A percentile compares a stretch with the other conserved stretches of the same genome.
These are phyloP conservation scores for Pseudocercospora fijiensis DNA, from an alignment of 2,329 filamentous ascomycete genomes.

Conservation along the genomic window DNA sequence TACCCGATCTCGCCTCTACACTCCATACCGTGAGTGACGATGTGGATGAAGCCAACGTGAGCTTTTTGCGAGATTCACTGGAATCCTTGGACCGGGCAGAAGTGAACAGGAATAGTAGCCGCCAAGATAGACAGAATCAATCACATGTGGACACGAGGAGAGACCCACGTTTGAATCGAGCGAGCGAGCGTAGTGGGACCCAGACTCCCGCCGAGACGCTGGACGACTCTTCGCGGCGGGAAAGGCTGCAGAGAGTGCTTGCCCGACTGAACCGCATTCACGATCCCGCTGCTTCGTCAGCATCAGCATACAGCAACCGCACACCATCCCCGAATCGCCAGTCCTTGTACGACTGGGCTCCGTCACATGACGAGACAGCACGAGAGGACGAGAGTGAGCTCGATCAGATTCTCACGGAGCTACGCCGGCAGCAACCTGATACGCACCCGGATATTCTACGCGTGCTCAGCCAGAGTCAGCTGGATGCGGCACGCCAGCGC, in stretches of 20 bases:
- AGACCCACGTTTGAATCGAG: conserved; percentile 25
- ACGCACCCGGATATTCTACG: conserved; percentile 43
- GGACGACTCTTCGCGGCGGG: conserved; percentile 43
- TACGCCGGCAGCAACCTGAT: conserved; percentile 41
- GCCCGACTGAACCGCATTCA: conserved; percentile 47
- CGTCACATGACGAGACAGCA: conserved; percentile 42
- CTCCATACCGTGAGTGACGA: conserved; percentile 44
- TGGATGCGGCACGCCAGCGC: conserved; percentile 37
- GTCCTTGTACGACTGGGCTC: conserved; percentile 62
- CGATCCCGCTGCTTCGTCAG: conserved; percentile 34
- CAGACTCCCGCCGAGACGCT: conserved; percentile 26
- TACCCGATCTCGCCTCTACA: conserved; percentile 53
- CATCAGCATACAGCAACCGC: conserved; percentile 53
- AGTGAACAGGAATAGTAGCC: conserved; percentile 2
- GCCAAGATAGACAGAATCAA: conserved; percentile 3
- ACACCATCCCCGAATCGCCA: conserved; percentile 52
- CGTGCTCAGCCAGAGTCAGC: conserved; percentile 40
- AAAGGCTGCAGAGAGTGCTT: conserved; percentile 48
- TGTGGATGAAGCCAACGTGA: conserved; percentile 50
- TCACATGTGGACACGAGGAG: conserved; percentile 25
- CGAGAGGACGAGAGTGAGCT: conserved; percentile 41
- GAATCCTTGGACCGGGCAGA: conserved; percentile 34
- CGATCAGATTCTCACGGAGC: conserved; percentile 43
- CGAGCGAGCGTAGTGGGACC: neutral
- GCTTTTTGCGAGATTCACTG: conserved; percentile 49